Percentiles rank a stretch among this genome's conserved stretches.
Evolutionary conservation across 225 moss, liverwort and hornwort genomes (phyloP).

Genomic region (Physcomitrellopsis africana): DNA sequence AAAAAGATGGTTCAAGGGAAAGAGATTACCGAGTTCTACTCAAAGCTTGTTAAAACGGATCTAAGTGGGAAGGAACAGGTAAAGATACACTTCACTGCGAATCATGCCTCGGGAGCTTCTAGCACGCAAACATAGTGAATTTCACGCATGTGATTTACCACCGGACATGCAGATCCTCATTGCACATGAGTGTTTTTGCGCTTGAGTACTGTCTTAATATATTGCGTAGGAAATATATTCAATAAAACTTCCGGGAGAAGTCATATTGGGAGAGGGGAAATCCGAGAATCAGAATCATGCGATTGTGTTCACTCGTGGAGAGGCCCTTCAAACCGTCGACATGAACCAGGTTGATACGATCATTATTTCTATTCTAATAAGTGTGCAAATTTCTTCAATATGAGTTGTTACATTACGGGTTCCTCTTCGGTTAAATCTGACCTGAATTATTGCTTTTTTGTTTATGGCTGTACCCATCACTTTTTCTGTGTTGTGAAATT

Average conservation of each 20-base stretch:
- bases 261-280: slow-evolving; percentile 58
- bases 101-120: slow-evolving; percentile 9
- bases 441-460: not conserved
- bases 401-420: slow-evolving; percentile 2
- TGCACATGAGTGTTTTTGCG: slow-evolving; percentile 6
- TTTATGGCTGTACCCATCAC: not conserved
- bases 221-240: slow-evolving; percentile 61
- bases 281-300: slow-evolving; percentile 80
- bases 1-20: slow-evolving; percentile 40
- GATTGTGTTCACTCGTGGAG: slow-evolving; percentile 72
- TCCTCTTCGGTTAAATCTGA: not conserved
- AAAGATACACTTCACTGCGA: not conserved
- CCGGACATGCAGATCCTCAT: slow-evolving; percentile 14
- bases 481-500: not conserved
- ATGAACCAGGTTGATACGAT: slow-evolving; percentile 64
- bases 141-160: slow-evolving; percentile 5
- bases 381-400: not conserved
- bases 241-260: slow-evolving; percentile 65
- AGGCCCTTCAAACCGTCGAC: slow-evolving; percentile 70
- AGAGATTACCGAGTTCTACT: slow-evolving; percentile 47
- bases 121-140: not conserved
- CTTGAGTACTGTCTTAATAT: slow-evolving; percentile 14
- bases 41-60: slow-evolving; percentile 70
- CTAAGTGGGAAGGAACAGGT: slow-evolving; percentile 72
- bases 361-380: not conserved